Evolutionary conservation across 495 filamentous ascomycete species (phyloP).

Genomic region (Achaetomiella virescens): DNA sequence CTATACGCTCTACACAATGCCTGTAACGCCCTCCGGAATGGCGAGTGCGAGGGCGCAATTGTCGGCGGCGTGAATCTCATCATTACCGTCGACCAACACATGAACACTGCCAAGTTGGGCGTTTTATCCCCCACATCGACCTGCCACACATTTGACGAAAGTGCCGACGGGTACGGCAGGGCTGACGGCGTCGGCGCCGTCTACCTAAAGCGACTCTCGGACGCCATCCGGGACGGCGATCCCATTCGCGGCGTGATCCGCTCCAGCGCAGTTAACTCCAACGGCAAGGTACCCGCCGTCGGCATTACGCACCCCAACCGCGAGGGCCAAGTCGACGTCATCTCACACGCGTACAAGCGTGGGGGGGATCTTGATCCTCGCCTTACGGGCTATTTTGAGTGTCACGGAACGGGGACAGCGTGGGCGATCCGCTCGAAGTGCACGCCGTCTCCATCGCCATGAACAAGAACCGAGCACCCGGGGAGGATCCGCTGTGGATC

Average conservation of each 20-base stretch:
- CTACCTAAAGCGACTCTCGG: conserved; percentile 47
- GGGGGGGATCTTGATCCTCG: conserved; percentile 39
- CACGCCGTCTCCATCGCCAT: not conserved
- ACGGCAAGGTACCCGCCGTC: conserved; percentile 44
- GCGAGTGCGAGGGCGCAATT: conserved; percentile 35
- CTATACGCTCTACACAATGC: conserved; percentile 48
- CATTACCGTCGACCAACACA: conserved; percentile 35
- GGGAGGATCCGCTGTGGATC: conserved; percentile 3
- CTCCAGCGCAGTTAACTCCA: conserved; percentile 45
- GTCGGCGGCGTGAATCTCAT: conserved; percentile 50
- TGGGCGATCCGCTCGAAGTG: conserved; percentile 36
- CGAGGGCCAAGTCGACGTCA: conserved; percentile 45
- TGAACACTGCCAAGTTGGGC: conserved; percentile 27
- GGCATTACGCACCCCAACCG: conserved; percentile 48
- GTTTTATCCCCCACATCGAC: too few relatives aligned
- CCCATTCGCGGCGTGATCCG: conserved; percentile 56
- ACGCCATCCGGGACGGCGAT: conserved; percentile 44
- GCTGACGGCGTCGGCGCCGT: conserved; percentile 53
- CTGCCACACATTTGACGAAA: conserved; percentile 54
- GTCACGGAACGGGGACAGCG: conserved; percentile 32
- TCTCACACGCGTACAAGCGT: conserved; percentile 39
- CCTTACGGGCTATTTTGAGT: conserved; percentile 37
- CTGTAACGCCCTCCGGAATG: conserved; percentile 40
- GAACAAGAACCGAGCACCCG: not conserved
- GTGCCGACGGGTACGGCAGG: conserved; percentile 57